Evolutionary conservation across 2,329 filamentous ascomycete species (phyloP), one percentile per base, ranked within the genome.

Genomic region (Acrocalymma vagum): DNA sequence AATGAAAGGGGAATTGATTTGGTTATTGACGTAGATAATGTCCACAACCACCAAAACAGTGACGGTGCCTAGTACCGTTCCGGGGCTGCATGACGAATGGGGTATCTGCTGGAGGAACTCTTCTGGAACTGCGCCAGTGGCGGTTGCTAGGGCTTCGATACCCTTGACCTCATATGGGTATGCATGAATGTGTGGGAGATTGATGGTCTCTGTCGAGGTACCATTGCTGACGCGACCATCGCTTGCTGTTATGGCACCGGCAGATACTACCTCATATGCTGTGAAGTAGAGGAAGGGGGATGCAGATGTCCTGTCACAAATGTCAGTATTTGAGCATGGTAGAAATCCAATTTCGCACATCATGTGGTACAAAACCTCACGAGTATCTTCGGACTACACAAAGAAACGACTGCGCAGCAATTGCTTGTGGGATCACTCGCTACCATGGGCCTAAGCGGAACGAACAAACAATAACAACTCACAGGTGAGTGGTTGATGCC

Each of bases 251-350:
- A 64, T 69, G 3, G 32, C 53, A 3, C 62, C 40, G 24, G 60
- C 59, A 18, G 43, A 63, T 33, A 71, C 67, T n/a, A 76, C 60
- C 41, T 75, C 71, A 42, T 75, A 76, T 5, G 59, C 58, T 13
- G 67, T 70, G 48, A 76, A 73, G 43, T 72, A 70, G 6, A 75
- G 65, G 29, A 74, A 72, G 1, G 73, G 69, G 1, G 72, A 73
- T 29, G 53, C 60, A 11, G 64, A 67, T 3, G 62, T 62, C 21
- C 62, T 58, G 31, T n/a, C n/a, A n/a, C 10, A 17, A n/a, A 28
- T 9, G 29, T 51, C 26, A 49, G 44, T 15, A n/a, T 31, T 23
- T 9, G n/a, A n/a, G n/a, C n/a, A n/a, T n/a, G n/a, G n/a, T n/a
- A n/a, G n/a, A n/a, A n/a, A n/a, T n/a, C n/a, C n/a, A n/a, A n/a